phyloP scores from a whole-genome alignment of 108 stramenopile species.

The Nannochloropsis oceanica region DNA sequence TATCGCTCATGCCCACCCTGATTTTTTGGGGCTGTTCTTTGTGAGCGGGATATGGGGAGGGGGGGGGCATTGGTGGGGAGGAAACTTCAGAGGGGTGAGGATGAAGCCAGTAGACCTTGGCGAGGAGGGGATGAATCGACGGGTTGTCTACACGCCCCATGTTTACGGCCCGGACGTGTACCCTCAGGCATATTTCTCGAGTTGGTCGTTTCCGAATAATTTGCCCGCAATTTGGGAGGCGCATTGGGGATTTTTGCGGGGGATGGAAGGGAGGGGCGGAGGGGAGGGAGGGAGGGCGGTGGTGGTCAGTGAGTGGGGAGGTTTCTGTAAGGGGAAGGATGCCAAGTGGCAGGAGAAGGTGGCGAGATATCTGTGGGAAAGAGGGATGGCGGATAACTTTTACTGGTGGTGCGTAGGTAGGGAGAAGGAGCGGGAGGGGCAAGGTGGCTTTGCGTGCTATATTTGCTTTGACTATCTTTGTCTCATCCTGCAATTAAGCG shows the following conservation, averaged over 20 bases:
- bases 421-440: neutral
- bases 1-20: neutral
- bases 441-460: no score
- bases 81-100: neutral
- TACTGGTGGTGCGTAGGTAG: neutral
- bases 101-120: neutral
- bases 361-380: neutral
- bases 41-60: neutral
- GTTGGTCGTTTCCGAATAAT: neutral
- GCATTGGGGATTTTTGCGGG: neutral
- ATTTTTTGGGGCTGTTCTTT: neutral
- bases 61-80: neutral
- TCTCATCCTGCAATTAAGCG: no score
- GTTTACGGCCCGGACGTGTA: neutral
- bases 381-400: neutral
- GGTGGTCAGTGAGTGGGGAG: neutral
- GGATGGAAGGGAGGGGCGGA: no score
- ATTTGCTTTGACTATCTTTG: no score
- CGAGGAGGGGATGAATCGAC: neutral
- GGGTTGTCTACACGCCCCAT: neutral
- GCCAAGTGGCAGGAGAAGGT: neutral
- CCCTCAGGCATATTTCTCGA: neutral
- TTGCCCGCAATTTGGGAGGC: neutral
- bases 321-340: neutral
- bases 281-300: neutral